Conservation (phyloP, 2,329 filamentous ascomycete species). For the Epichloe sp. region DNA sequence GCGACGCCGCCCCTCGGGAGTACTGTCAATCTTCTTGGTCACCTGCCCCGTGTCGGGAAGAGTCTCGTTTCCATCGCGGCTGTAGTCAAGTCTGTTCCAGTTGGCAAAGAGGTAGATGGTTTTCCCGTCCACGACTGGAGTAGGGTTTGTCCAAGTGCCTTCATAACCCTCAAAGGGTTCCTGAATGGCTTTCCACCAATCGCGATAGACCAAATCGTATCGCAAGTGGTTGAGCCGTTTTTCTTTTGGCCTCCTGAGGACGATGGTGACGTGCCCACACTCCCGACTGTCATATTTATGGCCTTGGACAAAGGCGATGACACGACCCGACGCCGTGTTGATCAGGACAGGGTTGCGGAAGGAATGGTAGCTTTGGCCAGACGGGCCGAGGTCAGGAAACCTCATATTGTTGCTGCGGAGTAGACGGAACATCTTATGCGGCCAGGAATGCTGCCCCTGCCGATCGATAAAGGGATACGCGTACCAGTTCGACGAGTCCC, state of each 20-base stretch:
- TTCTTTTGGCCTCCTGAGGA: constrained; percentile 9
- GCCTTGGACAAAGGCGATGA: constrained; percentile 17
- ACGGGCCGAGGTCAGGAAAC: constrained; percentile 13
- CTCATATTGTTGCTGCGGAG: constrained; percentile 17
- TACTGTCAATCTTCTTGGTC: constrained; percentile 11
- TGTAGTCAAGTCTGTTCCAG: constrained; percentile 16
- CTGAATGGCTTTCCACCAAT: constrained; percentile 10
- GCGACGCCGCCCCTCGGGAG: constrained; percentile 13
- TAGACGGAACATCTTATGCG: constrained; percentile 8
- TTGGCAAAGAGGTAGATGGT: constrained; percentile 19
- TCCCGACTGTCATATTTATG: constrained; percentile 14
- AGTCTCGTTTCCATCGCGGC: constrained; percentile 12
- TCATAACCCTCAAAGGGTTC: constrained; percentile 13
- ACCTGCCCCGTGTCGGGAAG: constrained; percentile 10
- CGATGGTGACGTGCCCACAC: constrained; percentile 17
- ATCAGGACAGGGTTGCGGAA: constrained; percentile 16
- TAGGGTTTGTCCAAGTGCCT: constrained; percentile 19
- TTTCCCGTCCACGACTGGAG: constrained; percentile 17
- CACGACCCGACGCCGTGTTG: constrained; percentile 12
- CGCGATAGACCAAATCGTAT: too few relatives aligned
- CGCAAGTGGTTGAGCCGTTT: fast-evolving
- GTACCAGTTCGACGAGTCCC: too few relatives aligned
- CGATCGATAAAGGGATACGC: too few relatives aligned
- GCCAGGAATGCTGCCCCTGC: too few relatives aligned
- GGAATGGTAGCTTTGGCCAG: constrained; percentile 15